Evolutionary conservation across 2,329 filamentous ascomycete species (phyloP), one percentile per base, ranked within the genome.

Genomic region (Alternaria sp.): DNA sequence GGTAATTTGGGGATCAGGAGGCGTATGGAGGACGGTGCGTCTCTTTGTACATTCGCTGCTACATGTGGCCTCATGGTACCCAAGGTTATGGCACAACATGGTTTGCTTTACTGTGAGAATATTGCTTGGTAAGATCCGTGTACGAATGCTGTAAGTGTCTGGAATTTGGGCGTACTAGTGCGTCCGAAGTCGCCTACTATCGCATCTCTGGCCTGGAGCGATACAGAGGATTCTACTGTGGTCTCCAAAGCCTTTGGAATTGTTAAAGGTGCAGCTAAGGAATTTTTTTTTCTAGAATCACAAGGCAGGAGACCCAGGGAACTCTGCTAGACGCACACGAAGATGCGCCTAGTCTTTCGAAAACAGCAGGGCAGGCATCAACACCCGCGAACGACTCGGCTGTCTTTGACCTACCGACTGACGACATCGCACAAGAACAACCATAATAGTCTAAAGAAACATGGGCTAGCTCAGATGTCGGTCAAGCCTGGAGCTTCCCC

Each of bases 321-420:
- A 40, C 5, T 23, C 5, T 1, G 17, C 17, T 11, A 4, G 17
- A 40, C 17, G 21, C 26, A 13, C 26, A 45, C 4, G 26, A 4
- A 4, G 13, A 29, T 45, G 26, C 41, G 0, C 41, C 11, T 21
- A 26, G 41, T 5, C 9, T 45, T 5, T 29, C 26, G 5, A 28
- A n/a, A 1, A 10, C 17, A 31, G 41, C 21, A 21, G 41, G 10
- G 2, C 3, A 9, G 21, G 26, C 26, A 13, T 31, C 26, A 45
- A 1, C 1, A 14, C 1, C 0, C 11, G 3, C 9, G 9, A 13
- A 14, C 0, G 4, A 2, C 9, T 28, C 4, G n/a, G 5, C 33
- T 7, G 7, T n/a, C 2, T 36, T 8, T 11, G 5, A n/a, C 5
- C 33, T 36, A 36, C 1, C 13, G 14, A 36, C 33, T 36, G 14